Evolutionary conservation across 768 basidiomycete genomes (phyloP), one percentile per base, ranked within the genome.

Genomic region (Dentipellis sp.): DNA sequence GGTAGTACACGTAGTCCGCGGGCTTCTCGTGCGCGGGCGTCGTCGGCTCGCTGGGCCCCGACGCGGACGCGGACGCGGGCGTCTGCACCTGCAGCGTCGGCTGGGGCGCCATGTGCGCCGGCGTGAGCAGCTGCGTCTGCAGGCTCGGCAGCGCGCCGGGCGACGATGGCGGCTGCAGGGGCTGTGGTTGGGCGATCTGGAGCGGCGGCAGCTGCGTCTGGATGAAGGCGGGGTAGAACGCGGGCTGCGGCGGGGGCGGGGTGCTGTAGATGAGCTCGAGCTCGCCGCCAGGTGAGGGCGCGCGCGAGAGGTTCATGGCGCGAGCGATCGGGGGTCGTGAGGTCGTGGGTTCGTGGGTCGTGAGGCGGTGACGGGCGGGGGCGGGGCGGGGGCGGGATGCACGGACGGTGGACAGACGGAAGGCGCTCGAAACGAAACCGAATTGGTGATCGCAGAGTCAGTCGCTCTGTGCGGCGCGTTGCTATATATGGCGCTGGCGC

Each of bases 1-100:
- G 86, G 68, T 97, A 99, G 72, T 90, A 91, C 53, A 97, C 92
- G 75, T 97, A 94, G 78, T 94, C 93, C 69, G 73, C 66, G 21
- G 73, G 72, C 64, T 78, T 77, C 50, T 67, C 64, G 12, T n/a
- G 19, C 42, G 42, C 16, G 12, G 42, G 42, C n/a, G 42, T 45
- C 42, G 6, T 17, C 19, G n/a, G 42, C 10, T 45, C 42, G 42
- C n/a, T 19, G 12, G 42, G 42, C 6, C n/a, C 42, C 42, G 42
- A 45, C 6, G n/a, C 42, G 10, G 42, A 42, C 14, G 9, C 17
- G 16, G 16, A 17, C n/a, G 42, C 42, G 19, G 42, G 42, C 19
- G 16, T 17, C 19, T n/a, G 14, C 42, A 19, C n/a, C 42, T 45
- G 42, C 19, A 19, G n/a, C n/a, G n/a, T n/a, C 19, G 42, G 42